Percentiles rank a stretch among this genome's conserved stretches.
phyloP scores from a whole-genome alignment of 495 filamentous ascomycete genomes.

The Achaetomiella virescens region DNA sequence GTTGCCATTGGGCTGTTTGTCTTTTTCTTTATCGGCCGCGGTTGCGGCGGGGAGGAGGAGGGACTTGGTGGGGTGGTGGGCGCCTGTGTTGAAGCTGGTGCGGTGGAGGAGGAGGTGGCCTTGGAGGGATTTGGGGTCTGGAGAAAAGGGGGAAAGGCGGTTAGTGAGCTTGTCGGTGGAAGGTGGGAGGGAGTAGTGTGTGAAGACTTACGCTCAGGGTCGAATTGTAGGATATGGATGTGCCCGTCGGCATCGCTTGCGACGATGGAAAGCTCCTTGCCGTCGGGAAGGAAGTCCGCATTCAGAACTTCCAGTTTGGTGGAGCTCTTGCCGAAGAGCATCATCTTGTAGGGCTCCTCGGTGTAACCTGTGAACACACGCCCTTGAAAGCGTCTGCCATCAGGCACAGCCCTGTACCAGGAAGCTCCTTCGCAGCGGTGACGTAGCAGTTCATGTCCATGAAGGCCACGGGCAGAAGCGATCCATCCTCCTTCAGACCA shows the following conservation, averaged over 20 bases:
- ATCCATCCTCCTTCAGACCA: conserved; percentile 90
- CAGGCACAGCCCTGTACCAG: conserved; percentile 73
- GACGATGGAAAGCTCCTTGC: conserved; percentile 73
- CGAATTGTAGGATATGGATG: conserved; percentile 84
- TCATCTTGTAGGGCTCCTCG: conserved; percentile 93
- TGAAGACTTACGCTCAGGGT: conserved; percentile 65
- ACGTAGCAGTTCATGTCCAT: conserved; percentile 97
- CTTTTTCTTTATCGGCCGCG: conserved; percentile 17
- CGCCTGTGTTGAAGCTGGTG: conserved; percentile 75
- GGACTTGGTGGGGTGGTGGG: conserved; percentile 65
- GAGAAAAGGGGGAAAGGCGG: neutral
- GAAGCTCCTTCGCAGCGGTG: conserved; percentile 70
- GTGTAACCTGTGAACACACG: conserved; percentile 89
- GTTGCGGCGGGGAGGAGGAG: conserved; percentile 64
- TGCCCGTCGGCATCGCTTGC: conserved; percentile 80
- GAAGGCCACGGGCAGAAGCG: conserved; percentile 87
- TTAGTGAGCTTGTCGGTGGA: conserved; percentile 18
- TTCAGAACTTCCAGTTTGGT: conserved; percentile 69
- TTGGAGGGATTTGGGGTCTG: conserved; percentile 88
- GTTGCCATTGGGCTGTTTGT: conserved; percentile 11
- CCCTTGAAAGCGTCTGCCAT: conserved; percentile 89
- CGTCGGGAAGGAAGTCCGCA: conserved; percentile 84
- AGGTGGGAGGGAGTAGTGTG: neutral
- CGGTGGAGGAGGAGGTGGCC: conserved; percentile 81
- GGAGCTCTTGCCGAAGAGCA: conserved; percentile 79